Conservation (phyloP, 495 filamentous ascomycete genomes). For the Penicillium mononematosum region DNA sequence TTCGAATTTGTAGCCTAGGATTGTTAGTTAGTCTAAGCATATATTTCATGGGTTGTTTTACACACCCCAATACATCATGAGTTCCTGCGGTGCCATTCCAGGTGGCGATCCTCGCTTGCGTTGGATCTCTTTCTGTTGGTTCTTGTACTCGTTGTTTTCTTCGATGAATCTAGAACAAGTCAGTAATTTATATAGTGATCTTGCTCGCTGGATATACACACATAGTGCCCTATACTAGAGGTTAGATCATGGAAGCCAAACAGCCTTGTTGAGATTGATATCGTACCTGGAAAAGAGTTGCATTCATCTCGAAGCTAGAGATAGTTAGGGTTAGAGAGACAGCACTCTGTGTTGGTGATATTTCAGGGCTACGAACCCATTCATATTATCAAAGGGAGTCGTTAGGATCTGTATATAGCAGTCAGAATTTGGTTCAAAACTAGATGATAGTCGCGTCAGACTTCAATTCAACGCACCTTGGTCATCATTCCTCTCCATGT, state of each 20-base stretch:
- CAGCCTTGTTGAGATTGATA: background rate
- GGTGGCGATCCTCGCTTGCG: slow-evolving; percentile 49
- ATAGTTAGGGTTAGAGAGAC: slow-evolving; percentile 1
- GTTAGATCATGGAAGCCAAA: slow-evolving; percentile 21
- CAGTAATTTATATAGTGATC: slow-evolving; percentile 1
- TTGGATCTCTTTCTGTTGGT: slow-evolving; percentile 53
- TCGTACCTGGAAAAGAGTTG: slow-evolving; percentile 81
- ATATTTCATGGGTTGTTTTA: background rate
- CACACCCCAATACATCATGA: slow-evolving; percentile 65
- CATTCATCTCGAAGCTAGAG: slow-evolving; percentile 90
- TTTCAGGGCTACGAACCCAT: slow-evolving; percentile 57
- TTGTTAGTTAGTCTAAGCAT: slow-evolving; percentile 13
- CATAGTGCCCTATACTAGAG: slow-evolving; percentile 66
- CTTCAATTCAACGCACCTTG: slow-evolving; percentile 57
- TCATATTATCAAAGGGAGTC: slow-evolving; percentile 74
- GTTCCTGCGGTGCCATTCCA: slow-evolving; percentile 59
- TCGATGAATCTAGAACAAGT: slow-evolving; percentile 75
- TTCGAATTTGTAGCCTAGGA: slow-evolving; percentile 92
- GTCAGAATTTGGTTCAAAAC: background rate
- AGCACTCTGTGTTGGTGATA: background rate
- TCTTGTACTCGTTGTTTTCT: slow-evolving; percentile 74
- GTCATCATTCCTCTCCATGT: slow-evolving; percentile 99
- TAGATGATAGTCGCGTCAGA: background rate
- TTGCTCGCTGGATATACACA: slow-evolving; percentile 41
- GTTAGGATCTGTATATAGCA: slow-evolving; percentile 67